Base-by-base conservation (phyloP, 495 filamentous ascomycete genomes). In the Chaetomium fimeti region DNA sequence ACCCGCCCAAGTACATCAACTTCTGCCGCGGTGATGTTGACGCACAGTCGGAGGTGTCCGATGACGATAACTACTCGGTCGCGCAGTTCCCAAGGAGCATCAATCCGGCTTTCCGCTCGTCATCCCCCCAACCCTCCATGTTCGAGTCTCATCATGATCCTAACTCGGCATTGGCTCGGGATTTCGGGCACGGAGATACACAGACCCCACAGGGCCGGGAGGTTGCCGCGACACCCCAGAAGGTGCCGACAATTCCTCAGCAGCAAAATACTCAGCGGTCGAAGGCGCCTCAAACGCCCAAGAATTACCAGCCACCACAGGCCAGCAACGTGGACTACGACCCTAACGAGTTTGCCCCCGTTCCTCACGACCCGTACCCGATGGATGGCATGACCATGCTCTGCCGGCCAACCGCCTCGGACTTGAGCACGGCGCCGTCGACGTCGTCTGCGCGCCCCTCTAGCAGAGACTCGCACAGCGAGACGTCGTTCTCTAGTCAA, bases 331-430 rank as follows among this genome's bases (percentile, higher is more conserved):
- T 75, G 20, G 73, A 75, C n/a, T 75, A 88, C 66, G 84, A 88
- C 60, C 63, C 76, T 63, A 83, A 83, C 28, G 85, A 90, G 63
- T 85, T 91, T 61, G 78, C 86, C 2, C 76, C 83, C 27, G 84
- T 96, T 18, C 93, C 93, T 40, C 92, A 97, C 72, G 96, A 98
- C 68, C 90, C 92, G 22, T 97, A 96, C 71, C 94, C 93, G 5
- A 86, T 90, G 69, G 94, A 99, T 74, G 95, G 94, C 38, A 98
- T 98, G 95, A 98, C 94, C 2, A 96, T 98, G 90, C 90, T 97
- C 67, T 98, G 95, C 76, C 87, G 94, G 27, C 91, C 88, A 0
- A 88, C 91, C 52, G 89, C 89, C 49, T 96, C 92, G 24, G 93
- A 95, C 49, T 86, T 88, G 57, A 93, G 90, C 75, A 91, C 89